Evolutionary conservation across 768 basidiomycete genomes (phyloP).

Genomic region (Mycena galopus): DNA sequence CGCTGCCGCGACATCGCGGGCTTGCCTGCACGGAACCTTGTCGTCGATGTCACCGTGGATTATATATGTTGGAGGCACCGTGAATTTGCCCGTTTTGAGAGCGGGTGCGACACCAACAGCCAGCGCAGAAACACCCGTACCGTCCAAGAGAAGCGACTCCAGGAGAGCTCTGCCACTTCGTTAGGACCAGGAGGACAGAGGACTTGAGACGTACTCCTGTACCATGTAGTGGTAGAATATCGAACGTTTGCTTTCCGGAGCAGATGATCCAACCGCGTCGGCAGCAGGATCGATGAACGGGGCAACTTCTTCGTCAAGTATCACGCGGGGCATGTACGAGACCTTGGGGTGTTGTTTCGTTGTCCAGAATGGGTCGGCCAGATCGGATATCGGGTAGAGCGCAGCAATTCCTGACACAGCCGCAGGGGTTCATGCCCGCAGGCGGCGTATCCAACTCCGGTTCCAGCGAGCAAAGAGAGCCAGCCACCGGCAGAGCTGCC

Average conservation of each 20-base stretch:
- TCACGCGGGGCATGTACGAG: constrained; percentile 49
- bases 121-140: constrained; percentile 46
- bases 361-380: constrained; percentile 53
- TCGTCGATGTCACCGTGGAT: constrained; percentile 53
- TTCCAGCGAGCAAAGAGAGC: constrained; percentile 51
- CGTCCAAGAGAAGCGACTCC: constrained; percentile 46
- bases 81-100: constrained; percentile 42
- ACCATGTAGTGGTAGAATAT: constrained; percentile 57
- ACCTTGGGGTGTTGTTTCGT: constrained; percentile 50
- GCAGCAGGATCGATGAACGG: constrained; percentile 47
- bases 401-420: constrained; percentile 49
- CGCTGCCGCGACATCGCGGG: constrained; percentile 49
- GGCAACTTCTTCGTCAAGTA: constrained; percentile 46
- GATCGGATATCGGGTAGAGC: constrained; percentile 54
- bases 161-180: constrained; percentile 44
- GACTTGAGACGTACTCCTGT: constrained; percentile 49
- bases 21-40: constrained; percentile 50
- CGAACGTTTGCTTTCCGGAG: constrained; percentile 42
- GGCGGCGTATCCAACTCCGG: constrained; percentile 51
- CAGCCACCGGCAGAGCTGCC: constrained; percentile 58
- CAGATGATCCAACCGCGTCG: constrained; percentile 41
- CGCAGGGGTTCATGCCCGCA: constrained; percentile 47
- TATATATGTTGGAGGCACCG: constrained; percentile 49
- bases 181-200: neutral
- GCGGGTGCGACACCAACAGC: constrained; percentile 47